phyloP scores from a whole-genome alignment of 2,329 filamentous ascomycete species.

The Penicillium occitanis region DNA sequence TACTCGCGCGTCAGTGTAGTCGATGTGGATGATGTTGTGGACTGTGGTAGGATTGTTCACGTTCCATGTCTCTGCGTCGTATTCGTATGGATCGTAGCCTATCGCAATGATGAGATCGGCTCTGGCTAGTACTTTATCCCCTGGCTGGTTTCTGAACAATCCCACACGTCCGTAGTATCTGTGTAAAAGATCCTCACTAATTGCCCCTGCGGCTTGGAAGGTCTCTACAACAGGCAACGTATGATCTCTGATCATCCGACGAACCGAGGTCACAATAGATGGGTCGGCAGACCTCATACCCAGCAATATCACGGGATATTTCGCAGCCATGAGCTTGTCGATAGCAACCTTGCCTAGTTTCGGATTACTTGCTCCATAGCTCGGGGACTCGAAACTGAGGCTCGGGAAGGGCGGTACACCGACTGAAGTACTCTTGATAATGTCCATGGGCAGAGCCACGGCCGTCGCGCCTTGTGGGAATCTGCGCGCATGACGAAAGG shows the following conservation, averaged over 20 bases:
- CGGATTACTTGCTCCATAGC: constrained; percentile 17
- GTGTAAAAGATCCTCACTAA: constrained; percentile 19
- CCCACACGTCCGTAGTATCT: constrained; percentile 20
- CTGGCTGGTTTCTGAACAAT: constrained; percentile 20
- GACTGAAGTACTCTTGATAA: constrained; percentile 22
- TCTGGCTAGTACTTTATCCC: constrained; percentile 18
- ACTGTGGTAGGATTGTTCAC: constrained; percentile 16
- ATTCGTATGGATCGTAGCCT: constrained; percentile 21
- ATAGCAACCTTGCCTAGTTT: constrained; percentile 15
- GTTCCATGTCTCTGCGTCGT: constrained; percentile 21
- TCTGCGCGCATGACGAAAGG: constrained; percentile 18
- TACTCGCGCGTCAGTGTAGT: constrained; percentile 17
- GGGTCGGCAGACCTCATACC: constrained; percentile 20
- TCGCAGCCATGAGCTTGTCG: constrained; percentile 17
- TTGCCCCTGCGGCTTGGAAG: constrained; percentile 21
- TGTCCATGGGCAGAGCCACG: constrained; percentile 21
- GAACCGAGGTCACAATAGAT: constrained; percentile 13
- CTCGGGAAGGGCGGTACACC: constrained; percentile 16
- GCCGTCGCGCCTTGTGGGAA: constrained; percentile 19
- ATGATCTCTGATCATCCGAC: constrained; percentile 19
- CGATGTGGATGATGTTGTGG: constrained; percentile 20
- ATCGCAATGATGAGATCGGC: constrained; percentile 19
- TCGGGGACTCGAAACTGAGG: constrained; percentile 18
- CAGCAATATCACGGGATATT: constrained; percentile 19
- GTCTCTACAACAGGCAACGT: constrained; percentile 19